Evolutionary conservation across 352 stramenopile genomes (phyloP), one percentile per base, ranked within the genome.

Genomic region (Labyrinthula sp.): DNA sequence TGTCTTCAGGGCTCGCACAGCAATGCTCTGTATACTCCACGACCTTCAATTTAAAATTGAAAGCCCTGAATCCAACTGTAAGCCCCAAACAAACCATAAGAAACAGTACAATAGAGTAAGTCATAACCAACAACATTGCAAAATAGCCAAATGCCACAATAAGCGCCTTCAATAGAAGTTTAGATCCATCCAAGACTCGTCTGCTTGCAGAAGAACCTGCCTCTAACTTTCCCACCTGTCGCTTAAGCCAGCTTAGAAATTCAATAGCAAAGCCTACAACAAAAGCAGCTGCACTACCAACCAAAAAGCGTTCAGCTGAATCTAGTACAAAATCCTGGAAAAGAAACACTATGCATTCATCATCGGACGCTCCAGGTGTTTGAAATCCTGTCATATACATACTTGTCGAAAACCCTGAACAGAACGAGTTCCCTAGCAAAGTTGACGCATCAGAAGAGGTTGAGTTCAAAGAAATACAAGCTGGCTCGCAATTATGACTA

Each of bases 71-170:
- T 2, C 43, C 43, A n/a, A 24, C 24, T 0, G 18, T 25, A 15
- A 52, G 34, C 0, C 43, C 43, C 2, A 28, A 5, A 1, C 40
- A 21, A 15, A 52, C 35, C 15, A 20, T 15, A 7, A 50, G 2
- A 30, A 52, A 39, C 23, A 52, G 23, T 15, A 12, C 25, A 15
- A 52, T n/a, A 10, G 43, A 52, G 21, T 49, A 49, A 4, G 43
- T 52, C 43, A 52, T 52, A 7, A 35, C 33, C 8, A 52, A 50
- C 18, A 52, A 35, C 43, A 52, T 52, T 15, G 38, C 43, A 6
- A 52, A 5, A 33, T 52, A 52, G 5, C 23, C 43, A 7, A 50
- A 33, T n/a, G n/a, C n/a, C 3, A 23, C 0, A 54, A 52, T 23
- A 21, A 45, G 43, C 10, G 15, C 35, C 24, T 45, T 37, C 17